Evolutionary conservation across 306 rosid genomes (phyloP).

Genomic region (Styphnolobium japonicum): DNA sequence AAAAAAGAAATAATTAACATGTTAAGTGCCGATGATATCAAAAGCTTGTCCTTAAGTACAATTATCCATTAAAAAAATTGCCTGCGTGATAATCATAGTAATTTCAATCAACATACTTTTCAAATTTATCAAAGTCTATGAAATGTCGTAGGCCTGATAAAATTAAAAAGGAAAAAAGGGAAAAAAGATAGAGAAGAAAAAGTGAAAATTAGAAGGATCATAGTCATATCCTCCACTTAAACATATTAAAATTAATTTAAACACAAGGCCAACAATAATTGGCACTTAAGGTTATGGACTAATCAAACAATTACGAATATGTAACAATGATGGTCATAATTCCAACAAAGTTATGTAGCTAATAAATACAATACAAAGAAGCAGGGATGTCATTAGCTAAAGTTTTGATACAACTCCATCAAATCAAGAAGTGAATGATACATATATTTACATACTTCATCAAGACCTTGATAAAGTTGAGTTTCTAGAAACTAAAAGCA

Average conservation of each 20-base stretch:
- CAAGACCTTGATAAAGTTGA: background rate
- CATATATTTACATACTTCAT: background rate
- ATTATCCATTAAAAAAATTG: background rate
- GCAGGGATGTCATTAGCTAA: background rate
- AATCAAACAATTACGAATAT: background rate
- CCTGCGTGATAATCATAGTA: background rate
- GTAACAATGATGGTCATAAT: background rate
- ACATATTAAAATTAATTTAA: constrained; percentile 55
- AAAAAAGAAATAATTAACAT: background rate
- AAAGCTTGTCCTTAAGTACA: background rate
- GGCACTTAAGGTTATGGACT: background rate
- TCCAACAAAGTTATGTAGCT: background rate
- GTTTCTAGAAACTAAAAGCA: background rate
- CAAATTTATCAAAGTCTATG: background rate
- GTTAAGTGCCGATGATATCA: background rate
- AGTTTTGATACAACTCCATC: background rate
- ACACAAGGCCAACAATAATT: background rate
- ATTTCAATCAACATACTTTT: background rate
- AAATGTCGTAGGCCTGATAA: background rate
- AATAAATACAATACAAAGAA: background rate
- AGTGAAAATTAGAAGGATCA: constrained; percentile 43
- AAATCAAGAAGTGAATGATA: background rate
- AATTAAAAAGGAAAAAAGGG: background rate
- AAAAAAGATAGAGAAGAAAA: background rate
- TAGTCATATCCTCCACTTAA: too few relatives aligned